phyloP scores from a whole-genome alignment of 306 rosid genomes.

The Styphnolobium japonicum region DNA sequence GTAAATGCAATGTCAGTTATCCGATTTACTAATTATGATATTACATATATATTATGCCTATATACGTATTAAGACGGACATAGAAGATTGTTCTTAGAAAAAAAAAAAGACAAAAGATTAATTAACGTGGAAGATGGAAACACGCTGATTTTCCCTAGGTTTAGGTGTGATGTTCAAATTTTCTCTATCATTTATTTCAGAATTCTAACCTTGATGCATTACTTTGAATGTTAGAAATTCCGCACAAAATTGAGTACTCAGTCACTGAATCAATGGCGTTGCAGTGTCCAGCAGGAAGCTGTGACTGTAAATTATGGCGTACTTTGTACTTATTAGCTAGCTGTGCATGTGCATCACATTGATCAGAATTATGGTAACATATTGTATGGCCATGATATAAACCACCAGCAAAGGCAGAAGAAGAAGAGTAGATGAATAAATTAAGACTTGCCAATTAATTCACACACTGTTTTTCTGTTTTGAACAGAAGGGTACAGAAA shows the following conservation, averaged over 20 bases:
- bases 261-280: conserved; percentile 35
- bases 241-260: conserved; percentile 29
- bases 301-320: conserved; percentile 3
- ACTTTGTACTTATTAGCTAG: conserved; percentile 31
- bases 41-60: background rate
- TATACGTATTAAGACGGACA: background rate
- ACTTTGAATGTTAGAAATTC: conserved; percentile 23
- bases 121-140: background rate
- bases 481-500: conserved; percentile 20
- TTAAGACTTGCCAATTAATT: conserved; percentile 29
- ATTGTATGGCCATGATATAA: conserved; percentile 13
- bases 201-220: background rate
- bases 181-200: background rate
- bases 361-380: background rate
- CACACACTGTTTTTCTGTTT: conserved; percentile 28
- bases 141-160: background rate
- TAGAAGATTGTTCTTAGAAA: background rate
- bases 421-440: conserved; percentile 13
- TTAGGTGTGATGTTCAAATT: background rate
- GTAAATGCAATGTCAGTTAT: conserved; percentile 36
- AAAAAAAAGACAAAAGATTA: background rate
- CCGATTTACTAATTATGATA: conserved; percentile 19
- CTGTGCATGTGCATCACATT: conserved; percentile 3
- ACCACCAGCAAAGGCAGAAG: background rate
- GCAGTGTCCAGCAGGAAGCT: conserved; percentile 23